Evolutionary conservation across 805 yeast genomes (phyloP), one percentile per base, ranked within the genome.

Genomic region (Cyberlindnera suaveolens): DNA sequence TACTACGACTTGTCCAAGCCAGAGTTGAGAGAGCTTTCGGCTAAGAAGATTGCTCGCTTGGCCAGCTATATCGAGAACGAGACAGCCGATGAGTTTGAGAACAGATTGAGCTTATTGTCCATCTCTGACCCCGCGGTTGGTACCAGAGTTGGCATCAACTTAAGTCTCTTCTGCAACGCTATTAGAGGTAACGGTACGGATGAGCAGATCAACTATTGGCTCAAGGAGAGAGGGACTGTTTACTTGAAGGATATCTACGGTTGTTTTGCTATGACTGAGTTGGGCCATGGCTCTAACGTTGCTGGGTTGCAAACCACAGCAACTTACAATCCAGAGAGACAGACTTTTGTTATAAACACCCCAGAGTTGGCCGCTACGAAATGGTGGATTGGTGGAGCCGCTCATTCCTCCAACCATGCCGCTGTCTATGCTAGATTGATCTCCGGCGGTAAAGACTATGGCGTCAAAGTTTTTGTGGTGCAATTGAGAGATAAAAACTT

Each of bases 371-470:
- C 95, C 31, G 96, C 97, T 36, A 89, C 96, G 20, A 90, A 90
- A 63, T 90, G 97, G 96, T 90, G 97, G 97, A 90, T 90, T 57
- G 97, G 97, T 38, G 97, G 97, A 55, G 96, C 96, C 34, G 96
- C 96, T 10, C 95, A 87, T 64, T 82, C 95, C 17, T 87, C 96
- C 6, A 87, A 90, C 26, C 96, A 90, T 66, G 71, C 87, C 19
- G 78, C 82, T n/a, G 84, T 79, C 20, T 90, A 81, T 62, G 96
- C 96, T 5, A 74, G 97, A 47, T 71, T 90, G 48, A 76, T 85
- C 41, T 88, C 87, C 27, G 70, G 82, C 37, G 91, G 85, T 30
- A 77, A 84, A 63, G 97, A 90, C 64, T 80, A 88, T 62, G 97
- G 97, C 38, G 96, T 90, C 43, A 87, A 86, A 66, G 85, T 90